A percentile compares a stretch with the other conserved stretches of the same genome.
phyloP scores from a whole-genome alignment of 2,329 filamentous ascomycete species.

The Diaporthe velutina region DNA sequence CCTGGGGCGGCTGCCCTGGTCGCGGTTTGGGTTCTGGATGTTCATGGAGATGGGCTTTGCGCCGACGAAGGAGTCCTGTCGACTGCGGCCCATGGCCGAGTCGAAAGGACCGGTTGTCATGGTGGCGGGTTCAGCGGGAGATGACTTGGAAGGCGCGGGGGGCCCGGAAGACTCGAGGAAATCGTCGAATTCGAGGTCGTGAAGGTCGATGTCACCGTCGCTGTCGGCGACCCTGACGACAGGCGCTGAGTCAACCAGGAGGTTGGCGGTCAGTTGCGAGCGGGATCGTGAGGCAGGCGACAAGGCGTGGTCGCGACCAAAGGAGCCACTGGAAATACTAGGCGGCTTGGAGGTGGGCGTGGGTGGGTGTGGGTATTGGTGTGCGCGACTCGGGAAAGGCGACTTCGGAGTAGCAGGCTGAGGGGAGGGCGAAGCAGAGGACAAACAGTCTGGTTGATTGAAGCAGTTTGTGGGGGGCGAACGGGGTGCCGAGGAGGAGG shows the following conservation, averaged over 20 bases:
- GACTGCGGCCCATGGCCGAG: constrained; percentile 68
- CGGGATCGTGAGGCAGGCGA: constrained; percentile 42
- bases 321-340: constrained; percentile 44
- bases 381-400: constrained; percentile 44
- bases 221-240: constrained; percentile 37
- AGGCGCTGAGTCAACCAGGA: constrained; percentile 43
- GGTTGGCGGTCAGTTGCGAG: constrained; percentile 43
- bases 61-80: constrained; percentile 76
- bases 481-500: constrained; percentile 40
- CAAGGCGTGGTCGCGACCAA: constrained; percentile 41
- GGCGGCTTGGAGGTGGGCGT: constrained; percentile 43
- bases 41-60: constrained; percentile 76
- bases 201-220: constrained; percentile 45
- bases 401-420: constrained; percentile 60
- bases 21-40: constrained; percentile 74
- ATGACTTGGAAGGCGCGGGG: constrained; percentile 6
- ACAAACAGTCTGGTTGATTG: constrained; percentile 51
- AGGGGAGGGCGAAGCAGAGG: constrained; percentile 56
- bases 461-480: constrained; percentile 47
- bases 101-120: constrained; percentile 74
- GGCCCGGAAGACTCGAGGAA: constrained; percentile 42
- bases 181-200: constrained; percentile 46
- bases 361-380: constrained; percentile 37
- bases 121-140: constrained; percentile 53
- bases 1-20: constrained; percentile 67